These are phyloP conservation scores for Gaeumannomyces sp. DNA, from an alignment of 2,329 filamentous ascomycete genomes.

Conservation along the genomic window DNA sequence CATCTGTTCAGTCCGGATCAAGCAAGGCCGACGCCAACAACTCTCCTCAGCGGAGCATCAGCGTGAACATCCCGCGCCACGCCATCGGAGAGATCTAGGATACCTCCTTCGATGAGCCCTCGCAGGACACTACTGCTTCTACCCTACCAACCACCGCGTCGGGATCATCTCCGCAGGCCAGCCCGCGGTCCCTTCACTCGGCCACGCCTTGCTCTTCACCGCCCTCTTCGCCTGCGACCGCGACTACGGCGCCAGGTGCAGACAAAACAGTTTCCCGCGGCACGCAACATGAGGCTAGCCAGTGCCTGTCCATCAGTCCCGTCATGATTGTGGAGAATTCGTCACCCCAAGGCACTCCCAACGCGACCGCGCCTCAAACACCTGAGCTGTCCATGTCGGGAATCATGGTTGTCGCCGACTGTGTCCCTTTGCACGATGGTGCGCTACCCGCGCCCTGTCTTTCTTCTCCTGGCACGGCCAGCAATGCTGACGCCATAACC, in stretches of 20 bases:
- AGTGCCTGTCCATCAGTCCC: neutral
- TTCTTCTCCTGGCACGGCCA: too few species aligned
- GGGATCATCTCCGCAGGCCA: neutral
- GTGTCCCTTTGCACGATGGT: neutral
- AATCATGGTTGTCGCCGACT: neutral
- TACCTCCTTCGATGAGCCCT: neutral
- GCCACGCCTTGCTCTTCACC: neutral
- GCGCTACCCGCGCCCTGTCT: accelerated
- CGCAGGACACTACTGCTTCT: neutral
- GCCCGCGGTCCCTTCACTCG: neutral
- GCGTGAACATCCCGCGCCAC: neutral
- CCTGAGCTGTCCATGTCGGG: neutral
- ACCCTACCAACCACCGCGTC: neutral
- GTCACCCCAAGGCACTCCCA: too few species aligned
- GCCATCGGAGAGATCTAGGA: neutral
- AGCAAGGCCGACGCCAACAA: neutral
- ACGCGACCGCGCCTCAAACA: neutral
- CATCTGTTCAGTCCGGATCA: neutral
- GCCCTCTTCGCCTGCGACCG: neutral
- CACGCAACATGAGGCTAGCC: neutral
- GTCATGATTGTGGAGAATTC: neutral
- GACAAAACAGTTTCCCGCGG: neutral
- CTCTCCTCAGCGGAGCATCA: neutral
- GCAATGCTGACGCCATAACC: too few species aligned
- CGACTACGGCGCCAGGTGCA: too few species aligned